Conservation (phyloP, 495 filamentous ascomycete genomes). For the Talaromyces trachyspermus region DNA sequence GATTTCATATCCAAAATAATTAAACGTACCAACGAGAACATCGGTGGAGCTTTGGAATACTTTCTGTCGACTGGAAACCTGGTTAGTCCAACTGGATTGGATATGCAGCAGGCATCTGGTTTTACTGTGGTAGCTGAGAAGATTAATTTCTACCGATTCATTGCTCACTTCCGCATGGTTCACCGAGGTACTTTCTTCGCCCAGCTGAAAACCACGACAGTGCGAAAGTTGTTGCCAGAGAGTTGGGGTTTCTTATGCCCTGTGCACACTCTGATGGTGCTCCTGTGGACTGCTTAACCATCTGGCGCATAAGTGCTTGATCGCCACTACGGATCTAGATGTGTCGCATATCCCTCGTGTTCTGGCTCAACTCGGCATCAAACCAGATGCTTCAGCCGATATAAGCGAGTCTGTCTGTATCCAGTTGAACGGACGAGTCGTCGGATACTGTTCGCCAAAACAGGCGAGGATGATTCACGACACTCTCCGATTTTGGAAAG, state of each 20-base stretch:
- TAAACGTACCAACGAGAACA: conserved; percentile 73
- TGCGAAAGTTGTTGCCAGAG: conserved; percentile 89
- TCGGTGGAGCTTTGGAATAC: conserved; percentile 81
- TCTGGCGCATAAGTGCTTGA: conserved; percentile 89
- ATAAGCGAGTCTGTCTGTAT: conserved; percentile 75
- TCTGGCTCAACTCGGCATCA: conserved; percentile 71
- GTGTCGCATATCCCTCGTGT: conserved; percentile 63
- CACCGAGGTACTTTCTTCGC: conserved; percentile 98
- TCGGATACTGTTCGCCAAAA: conserved; percentile 83
- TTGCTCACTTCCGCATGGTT: conserved; percentile 98
- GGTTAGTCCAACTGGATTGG: conserved; percentile 79
- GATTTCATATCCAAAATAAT: conserved; percentile 76
- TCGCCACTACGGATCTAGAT: conserved; percentile 65
- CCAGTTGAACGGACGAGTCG: conserved; percentile 79
- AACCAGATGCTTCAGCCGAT: conserved; percentile 61
- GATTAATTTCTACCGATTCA: conserved; percentile 98
- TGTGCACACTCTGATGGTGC: conserved; percentile 92
- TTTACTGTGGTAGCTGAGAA: conserved; percentile 97
- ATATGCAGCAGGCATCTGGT: conserved; percentile 88
- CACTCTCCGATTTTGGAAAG: conserved; percentile 88
- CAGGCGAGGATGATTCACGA: conserved; percentile 73
- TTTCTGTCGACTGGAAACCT: conserved; percentile 96
- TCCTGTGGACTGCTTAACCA: conserved; percentile 92
- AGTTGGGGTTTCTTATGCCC: conserved; percentile 98
- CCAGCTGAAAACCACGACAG: conserved; percentile 92